Conservation (phyloP, 2,329 filamentous ascomycete species). For the Myriosclerotinia curreyana region DNA sequence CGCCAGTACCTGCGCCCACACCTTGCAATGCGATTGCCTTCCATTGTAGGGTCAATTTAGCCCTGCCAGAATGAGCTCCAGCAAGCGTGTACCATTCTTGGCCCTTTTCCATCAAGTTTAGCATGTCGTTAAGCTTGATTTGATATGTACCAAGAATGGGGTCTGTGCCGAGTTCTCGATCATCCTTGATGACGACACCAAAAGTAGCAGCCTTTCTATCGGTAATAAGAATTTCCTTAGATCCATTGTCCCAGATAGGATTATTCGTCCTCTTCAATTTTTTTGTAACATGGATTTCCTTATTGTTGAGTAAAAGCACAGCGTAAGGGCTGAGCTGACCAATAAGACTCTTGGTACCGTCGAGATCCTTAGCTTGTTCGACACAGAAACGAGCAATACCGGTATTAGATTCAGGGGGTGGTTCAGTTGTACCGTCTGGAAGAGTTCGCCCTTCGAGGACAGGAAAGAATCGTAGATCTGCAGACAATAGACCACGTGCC, state of each 20-base stretch:
- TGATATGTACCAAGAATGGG: slow-evolving; percentile 88
- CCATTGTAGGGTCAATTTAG: slow-evolving; percentile 91
- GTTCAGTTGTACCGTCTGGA: slow-evolving; percentile 73
- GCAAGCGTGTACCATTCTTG: slow-evolving; percentile 94
- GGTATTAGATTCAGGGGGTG: slow-evolving; percentile 84
- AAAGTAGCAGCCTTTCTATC: slow-evolving; percentile 88
- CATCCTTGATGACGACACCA: slow-evolving; percentile 91
- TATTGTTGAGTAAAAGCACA: slow-evolving; percentile 82
- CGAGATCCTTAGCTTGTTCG: slow-evolving; percentile 94
- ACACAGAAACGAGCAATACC: slow-evolving; percentile 92
- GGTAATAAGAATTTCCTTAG: slow-evolving; percentile 92
- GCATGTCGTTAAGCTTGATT: slow-evolving; percentile 90
- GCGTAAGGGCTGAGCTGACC: slow-evolving; percentile 91
- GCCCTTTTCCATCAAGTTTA: slow-evolving; percentile 85
- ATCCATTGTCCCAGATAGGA: slow-evolving; percentile 90
- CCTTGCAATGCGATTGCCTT: slow-evolving; percentile 88
- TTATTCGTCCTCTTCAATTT: slow-evolving; percentile 97
- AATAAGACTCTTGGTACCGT: slow-evolving; percentile 86
- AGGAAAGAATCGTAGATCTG: slow-evolving; percentile 92
- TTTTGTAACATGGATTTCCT: slow-evolving; percentile 83
- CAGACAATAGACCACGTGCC: slow-evolving; percentile 72
- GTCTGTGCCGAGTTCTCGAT: slow-evolving; percentile 79
- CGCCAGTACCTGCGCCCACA: slow-evolving; percentile 70
- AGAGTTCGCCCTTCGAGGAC: slow-evolving; percentile 71
- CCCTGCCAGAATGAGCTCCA: slow-evolving; percentile 76